Evolutionary conservation across 176 grass and related monocot species (phyloP).

Genomic region (Eremochloa ophiuroides): DNA sequence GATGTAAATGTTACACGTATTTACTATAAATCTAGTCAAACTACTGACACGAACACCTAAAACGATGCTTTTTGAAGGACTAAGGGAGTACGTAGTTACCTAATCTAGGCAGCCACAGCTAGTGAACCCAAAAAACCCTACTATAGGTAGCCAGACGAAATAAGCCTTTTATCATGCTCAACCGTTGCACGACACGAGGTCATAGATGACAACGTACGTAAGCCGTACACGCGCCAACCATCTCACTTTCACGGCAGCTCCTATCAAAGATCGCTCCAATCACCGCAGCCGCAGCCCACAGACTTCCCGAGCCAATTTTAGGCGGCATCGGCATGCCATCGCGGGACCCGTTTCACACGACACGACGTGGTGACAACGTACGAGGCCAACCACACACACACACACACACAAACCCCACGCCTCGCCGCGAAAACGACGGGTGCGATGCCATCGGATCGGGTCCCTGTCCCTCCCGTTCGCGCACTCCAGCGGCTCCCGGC

Average conservation of each 20-base stretch:
- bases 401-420: too few species aligned
- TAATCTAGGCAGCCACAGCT: too few species aligned
- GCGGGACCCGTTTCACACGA: neutral
- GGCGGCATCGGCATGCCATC: slow-evolving; percentile 1
- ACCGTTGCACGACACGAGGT: neutral
- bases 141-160: too few species aligned
- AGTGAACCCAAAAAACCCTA: neutral
- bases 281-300: neutral
- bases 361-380: neutral
- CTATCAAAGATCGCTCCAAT: neutral
- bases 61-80: too few species aligned
- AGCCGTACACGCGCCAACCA: neutral
- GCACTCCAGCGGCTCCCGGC: neutral
- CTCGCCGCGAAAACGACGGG: neutral
- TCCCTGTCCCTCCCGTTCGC: too few species aligned
- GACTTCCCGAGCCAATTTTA: neutral
- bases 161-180: neutral
- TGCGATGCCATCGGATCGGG: neutral
- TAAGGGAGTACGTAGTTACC: too few species aligned
- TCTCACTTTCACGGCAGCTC: neutral
- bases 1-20: too few species aligned
- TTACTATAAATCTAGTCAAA: too few species aligned
- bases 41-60: too few species aligned
- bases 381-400: neutral
- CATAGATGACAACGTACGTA: neutral